Evolutionary conservation across 257 asterid species (phyloP).

Genomic region (Buddleja alternifolia): DNA sequence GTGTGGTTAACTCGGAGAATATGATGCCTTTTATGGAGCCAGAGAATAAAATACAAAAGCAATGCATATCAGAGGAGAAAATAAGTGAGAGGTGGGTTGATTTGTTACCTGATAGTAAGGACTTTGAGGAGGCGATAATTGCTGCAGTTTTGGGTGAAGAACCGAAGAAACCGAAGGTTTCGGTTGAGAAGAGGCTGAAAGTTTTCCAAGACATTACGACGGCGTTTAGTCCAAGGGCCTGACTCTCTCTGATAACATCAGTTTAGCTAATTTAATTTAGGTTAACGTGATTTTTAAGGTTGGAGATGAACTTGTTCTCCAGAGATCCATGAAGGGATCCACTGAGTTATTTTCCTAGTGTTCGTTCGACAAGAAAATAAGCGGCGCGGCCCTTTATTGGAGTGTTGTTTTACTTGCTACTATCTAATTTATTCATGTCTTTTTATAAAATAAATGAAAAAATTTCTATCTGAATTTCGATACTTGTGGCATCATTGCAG

Average conservation of each 20-base stretch:
- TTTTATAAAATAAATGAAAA: too few relatives aligned
- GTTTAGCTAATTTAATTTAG: neutral
- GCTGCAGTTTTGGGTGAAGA: conserved; percentile 66
- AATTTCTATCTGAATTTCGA: too few relatives aligned
- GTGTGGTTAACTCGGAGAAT: conserved; percentile 34
- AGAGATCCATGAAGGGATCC: conserved; percentile 32
- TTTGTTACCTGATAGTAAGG: conserved; percentile 73
- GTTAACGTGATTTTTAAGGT: conserved; percentile 11
- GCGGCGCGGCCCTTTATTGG: too few relatives aligned
- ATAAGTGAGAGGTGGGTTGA: conserved; percentile 49
- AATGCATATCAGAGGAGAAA: conserved; percentile 47
- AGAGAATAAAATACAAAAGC: conserved; percentile 47
- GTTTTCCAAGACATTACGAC: conserved; percentile 86
- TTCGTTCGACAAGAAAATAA: too few relatives aligned
- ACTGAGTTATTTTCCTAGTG: too few relatives aligned
- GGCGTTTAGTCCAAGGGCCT: conserved; percentile 63
- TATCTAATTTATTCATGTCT: too few relatives aligned
- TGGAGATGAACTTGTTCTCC: conserved; percentile 94
- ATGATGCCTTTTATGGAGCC: conserved; percentile 32
- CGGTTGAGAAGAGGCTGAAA: conserved; percentile 83
- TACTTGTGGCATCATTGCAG: too few relatives aligned
- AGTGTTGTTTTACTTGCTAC: too few relatives aligned
- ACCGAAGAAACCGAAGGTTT: conserved; percentile 27
- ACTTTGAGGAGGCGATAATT: conserved; percentile 81
- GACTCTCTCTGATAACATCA: conserved; percentile 6